Evolutionary conservation across 805 yeast genomes (phyloP).

Genomic region (Cyberlindnera maclurae): DNA sequence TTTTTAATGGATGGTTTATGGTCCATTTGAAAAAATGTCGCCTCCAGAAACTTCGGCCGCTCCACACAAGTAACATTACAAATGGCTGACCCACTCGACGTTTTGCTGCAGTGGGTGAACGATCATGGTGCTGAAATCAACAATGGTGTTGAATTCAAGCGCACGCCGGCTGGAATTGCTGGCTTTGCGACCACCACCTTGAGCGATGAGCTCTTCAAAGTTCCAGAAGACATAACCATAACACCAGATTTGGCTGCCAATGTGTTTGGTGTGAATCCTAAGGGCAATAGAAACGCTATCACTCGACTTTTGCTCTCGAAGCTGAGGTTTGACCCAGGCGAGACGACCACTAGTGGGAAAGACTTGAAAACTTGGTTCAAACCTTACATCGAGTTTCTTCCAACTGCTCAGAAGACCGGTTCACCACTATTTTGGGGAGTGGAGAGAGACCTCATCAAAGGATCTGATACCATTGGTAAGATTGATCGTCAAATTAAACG

Average conservation of each 20-base stretch:
- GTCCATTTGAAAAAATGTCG: too few relatives aligned
- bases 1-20: too few relatives aligned
- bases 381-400: constrained; percentile 45
- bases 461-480: constrained; percentile 63
- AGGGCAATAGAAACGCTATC: constrained; percentile 12
- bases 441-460: constrained; percentile 46
- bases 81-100: constrained; percentile 4
- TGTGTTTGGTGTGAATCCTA: constrained; percentile 18
- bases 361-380: constrained; percentile 20
- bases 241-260: constrained; percentile 29
- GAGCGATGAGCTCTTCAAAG: constrained; percentile 25
- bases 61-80: not conserved
- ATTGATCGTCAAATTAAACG: constrained; percentile 37
- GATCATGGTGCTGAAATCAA: constrained; percentile 33
- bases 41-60: not conserved
- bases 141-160: constrained; percentile 27
- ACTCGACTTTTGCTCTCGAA: constrained; percentile 34
- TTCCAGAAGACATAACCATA: constrained; percentile 33
- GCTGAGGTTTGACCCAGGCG: constrained; percentile 30
- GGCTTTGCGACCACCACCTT: constrained; percentile 22
- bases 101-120: constrained; percentile 31
- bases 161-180: constrained; percentile 27
- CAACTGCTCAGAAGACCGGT: constrained; percentile 36
- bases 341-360: constrained; percentile 8
- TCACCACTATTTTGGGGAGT: constrained; percentile 64